Evolutionary conservation across 176 grass and related monocot species (phyloP), one percentile per base, ranked within the genome.

Genomic region (Tillandsia leiboldiana): DNA sequence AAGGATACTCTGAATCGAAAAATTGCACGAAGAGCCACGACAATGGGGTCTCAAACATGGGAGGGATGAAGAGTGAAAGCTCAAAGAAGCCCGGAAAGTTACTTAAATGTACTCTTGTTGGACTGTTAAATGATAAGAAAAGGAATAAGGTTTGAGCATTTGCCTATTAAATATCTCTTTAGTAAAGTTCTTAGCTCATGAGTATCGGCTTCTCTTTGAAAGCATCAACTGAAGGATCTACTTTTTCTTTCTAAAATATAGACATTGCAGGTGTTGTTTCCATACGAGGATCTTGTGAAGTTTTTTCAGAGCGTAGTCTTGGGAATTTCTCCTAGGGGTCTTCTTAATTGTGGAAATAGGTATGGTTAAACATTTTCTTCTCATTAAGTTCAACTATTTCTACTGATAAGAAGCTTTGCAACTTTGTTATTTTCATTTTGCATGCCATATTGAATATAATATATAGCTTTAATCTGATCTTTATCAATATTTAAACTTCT

Each of bases 331-430:
- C 94, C 94, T 10, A 87, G 90, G 82, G 94, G 94, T 24, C 82
- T 99, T 83, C 82, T 88, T 86, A 99, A 99, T 83, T 99, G 94
- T 80, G 94, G 94, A 81, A 99, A 99, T 69, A 99, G 94, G 94
- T 99, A 87, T 53, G n/a, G 15, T 68, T 73, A 68, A 48, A 52
- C 53, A 26, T 51, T 49, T 20, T n/a, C 48, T 67, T 76, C 11
- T 79, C 23, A 61, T 78, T 70, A 47, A 22, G 52, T 79, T 64
- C 26, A 13, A 68, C 65, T 79, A 51, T 76, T 76, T 51, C 8
- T 61, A 61, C 13, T 20, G 15, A 8, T 18, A 1, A 20, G 14
- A 18, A 58, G 14, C 20, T 14, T 58, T 58, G 54, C 54, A 58
- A 20, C 14, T 59, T 59, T 20, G 17, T 15, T 8, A 18, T 2